A percentile compares a stretch with the other conserved stretches of the same genome.
Evolutionary conservation across 2,329 filamentous ascomycete genomes (phyloP).

Genomic region (Fusarium begoniae): DNA sequence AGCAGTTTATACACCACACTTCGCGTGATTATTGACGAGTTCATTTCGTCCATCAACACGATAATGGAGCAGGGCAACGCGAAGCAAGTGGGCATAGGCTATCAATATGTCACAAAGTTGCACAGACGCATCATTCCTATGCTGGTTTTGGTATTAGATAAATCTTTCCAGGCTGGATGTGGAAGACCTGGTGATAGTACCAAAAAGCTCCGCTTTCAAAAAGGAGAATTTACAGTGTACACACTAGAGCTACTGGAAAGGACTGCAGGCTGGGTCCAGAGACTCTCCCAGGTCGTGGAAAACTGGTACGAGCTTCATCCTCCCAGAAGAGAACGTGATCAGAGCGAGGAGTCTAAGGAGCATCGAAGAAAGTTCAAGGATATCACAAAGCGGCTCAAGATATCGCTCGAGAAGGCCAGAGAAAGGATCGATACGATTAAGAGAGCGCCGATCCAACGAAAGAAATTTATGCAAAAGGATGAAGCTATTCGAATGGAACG

Average conservation of each 20-base stretch:
- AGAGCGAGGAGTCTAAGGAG: background rate
- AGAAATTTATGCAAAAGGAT: conserved; percentile 8
- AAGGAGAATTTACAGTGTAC: conserved; percentile 32
- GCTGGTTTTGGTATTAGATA: conserved; percentile 35
- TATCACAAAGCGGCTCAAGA: background rate
- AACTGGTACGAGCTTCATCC: conserved; percentile 18
- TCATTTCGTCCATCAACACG: conserved; percentile 8
- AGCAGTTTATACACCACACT: conserved; percentile 14
- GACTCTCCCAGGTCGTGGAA: conserved; percentile 21
- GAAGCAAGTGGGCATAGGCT: background rate
- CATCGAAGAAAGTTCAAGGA: background rate
- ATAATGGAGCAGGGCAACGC: background rate
- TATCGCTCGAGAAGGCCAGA: conserved; percentile 16
- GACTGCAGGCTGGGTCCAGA: conserved; percentile 24
- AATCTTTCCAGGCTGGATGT: conserved; percentile 34
- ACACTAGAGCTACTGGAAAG: conserved; percentile 25
- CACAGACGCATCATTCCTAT: conserved; percentile 39
- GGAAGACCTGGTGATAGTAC: background rate
- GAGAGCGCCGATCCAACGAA: background rate
- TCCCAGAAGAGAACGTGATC: background rate
- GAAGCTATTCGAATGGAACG: conserved; percentile 1
- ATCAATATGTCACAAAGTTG: conserved; percentile 13
- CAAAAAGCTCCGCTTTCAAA: background rate
- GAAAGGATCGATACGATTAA: conserved; percentile 1
- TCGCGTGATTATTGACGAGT: conserved; percentile 2